Base-by-base conservation (phyloP, 164 flowering plant species). In the Amborella trichopoda region DNA sequence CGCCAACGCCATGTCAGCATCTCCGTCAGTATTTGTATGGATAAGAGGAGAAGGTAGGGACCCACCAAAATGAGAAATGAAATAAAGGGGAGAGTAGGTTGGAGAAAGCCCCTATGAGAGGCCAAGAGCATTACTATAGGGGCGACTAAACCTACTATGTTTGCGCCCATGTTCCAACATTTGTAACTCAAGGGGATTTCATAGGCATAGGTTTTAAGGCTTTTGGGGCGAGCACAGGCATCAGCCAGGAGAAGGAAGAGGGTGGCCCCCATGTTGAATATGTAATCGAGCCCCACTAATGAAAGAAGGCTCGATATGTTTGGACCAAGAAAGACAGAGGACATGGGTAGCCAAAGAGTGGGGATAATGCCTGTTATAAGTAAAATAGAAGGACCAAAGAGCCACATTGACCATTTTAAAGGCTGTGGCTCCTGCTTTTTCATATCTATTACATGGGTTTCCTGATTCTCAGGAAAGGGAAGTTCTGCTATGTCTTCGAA, bases 241-340 rank as follows among this genome's bases (percentile, higher is more conserved):
- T 89, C 90, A 2, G 97, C 93, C 93, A 89, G 80, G 48, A 85
- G 83, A 43, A 85, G 94, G 56, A 89, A 89, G 17, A 89, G 68
- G 23, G 77, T 70, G 6, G 94, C 85, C 24, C 97, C 97, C 8
- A 85, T 71, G 60, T 85, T 89, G 62, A 80, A 89, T 28, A 82
- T 74, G 64, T 87, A 82, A 55, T 89, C 97, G 1, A 89, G 73
- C 4, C 97, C 97, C 13, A 81, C 65, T 49, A 85, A 69, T 50
- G 95, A 80, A 53, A 89, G 88, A 26, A 89, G 63, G 52, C 95
- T 75, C 40, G 93, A 86, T 51, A 77, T 65, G 65, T 77, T 89
- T 28, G 95, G 75, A 44, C 97, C 97, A 23, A 82, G 66, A 56
- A 77, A 89, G 14, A 89, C 68, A 16, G 95, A 78, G 3, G 97